These are phyloP conservation scores for Tetrahymena thermophila DNA, from an alignment of 73 alveolate genomes.

Conservation along the genomic window DNA sequence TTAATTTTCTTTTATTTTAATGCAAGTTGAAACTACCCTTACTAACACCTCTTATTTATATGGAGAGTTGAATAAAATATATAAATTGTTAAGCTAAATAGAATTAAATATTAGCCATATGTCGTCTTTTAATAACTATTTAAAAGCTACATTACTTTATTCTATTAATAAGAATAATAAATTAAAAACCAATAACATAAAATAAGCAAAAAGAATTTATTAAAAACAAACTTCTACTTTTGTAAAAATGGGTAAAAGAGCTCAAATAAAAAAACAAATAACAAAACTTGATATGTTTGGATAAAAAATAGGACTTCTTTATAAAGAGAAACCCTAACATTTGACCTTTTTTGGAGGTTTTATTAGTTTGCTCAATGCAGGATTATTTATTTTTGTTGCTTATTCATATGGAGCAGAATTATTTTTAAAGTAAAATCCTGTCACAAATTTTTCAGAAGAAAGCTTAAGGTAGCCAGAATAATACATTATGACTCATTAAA, in stretches of 20 bases:
- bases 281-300: not conserved
- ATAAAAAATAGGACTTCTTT: not conserved
- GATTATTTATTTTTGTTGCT: not conserved
- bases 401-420: not conserved
- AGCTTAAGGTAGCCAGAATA: not conserved
- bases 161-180: too few species aligned
- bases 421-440: not conserved
- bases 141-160: too few species aligned
- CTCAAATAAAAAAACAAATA: not conserved
- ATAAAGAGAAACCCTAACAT: not conserved
- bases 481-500: not conserved
- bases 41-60: too few species aligned
- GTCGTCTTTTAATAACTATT: too few species aligned
- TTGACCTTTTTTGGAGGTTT: not conserved
- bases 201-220: not conserved
- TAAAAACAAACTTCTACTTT: not conserved
- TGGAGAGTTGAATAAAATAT: too few species aligned
- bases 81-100: too few species aligned
- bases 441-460: not conserved
- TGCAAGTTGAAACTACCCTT: too few species aligned
- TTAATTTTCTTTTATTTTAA: too few species aligned
- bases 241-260: not conserved
- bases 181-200: too few species aligned
- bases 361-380: not conserved
- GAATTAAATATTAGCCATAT: too few species aligned